Conservation (phyloP, 2,329 filamentous ascomycete species). For the Xylaria sp. region DNA sequence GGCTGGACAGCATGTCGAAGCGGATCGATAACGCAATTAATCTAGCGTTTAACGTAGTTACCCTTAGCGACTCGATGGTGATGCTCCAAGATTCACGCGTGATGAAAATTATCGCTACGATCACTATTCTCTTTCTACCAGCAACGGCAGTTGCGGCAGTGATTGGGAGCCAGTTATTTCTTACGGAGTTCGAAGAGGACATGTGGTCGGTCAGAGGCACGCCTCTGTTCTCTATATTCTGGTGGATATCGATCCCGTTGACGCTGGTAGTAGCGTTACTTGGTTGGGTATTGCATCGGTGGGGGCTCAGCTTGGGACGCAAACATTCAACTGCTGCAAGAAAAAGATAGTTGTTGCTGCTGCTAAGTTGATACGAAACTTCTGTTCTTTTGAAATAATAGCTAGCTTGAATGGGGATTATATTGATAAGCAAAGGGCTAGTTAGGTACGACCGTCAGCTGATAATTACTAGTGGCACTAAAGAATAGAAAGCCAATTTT, state of each 20-base stretch:
- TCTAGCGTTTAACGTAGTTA: neutral
- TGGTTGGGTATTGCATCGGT: neutral
- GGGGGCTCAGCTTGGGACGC: neutral
- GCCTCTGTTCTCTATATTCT: neutral
- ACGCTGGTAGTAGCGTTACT: neutral
- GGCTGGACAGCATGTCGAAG: neutral
- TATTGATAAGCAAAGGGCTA: too few relatives aligned
- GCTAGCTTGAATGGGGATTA: too few relatives aligned
- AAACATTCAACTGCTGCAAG: neutral
- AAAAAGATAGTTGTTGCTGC: neutral
- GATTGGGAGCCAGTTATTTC: neutral
- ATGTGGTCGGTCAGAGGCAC: neutral
- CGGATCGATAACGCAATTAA: neutral
- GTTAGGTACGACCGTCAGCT: too few relatives aligned
- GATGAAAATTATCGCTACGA: neutral
- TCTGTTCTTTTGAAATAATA: too few relatives aligned
- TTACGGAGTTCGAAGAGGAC: neutral
- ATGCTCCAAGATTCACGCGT: neutral
- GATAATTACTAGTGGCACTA: too few relatives aligned
- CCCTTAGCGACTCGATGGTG: neutral
- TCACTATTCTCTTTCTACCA: neutral
- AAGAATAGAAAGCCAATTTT: too few relatives aligned
- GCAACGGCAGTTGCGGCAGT: neutral
- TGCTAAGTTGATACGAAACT: too few relatives aligned
- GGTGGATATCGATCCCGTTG: neutral